Conservation (phyloP, 345 rosid species). For the Atalantia buxifolia region DNA sequence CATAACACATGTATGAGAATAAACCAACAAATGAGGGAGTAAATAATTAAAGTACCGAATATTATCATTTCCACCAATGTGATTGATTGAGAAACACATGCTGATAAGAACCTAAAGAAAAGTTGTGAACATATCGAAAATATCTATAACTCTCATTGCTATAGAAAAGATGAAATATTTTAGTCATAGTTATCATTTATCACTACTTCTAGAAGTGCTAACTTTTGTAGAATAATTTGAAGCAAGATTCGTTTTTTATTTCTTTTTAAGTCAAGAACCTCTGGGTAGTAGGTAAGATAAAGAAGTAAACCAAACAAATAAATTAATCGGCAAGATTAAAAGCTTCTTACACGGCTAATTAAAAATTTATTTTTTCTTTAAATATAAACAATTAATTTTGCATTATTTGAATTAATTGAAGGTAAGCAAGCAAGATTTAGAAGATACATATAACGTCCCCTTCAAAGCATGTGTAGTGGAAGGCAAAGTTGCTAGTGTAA, state of each 20-base stretch:
- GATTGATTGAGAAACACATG: too few species aligned
- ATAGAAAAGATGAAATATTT: not conserved
- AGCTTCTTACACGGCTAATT: not conserved
- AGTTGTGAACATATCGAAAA: too few species aligned
- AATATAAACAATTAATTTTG: not conserved
- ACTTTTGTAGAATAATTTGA: too few species aligned
- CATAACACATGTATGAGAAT: too few species aligned
- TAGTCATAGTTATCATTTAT: not conserved
- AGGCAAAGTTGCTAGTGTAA: slow-evolving; percentile 88
- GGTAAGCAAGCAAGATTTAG: slow-evolving; percentile 94
- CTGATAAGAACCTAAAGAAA: too few species aligned
- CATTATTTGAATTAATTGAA: slow-evolving; percentile 12
- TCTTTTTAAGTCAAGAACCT: not conserved
- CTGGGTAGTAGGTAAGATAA: not conserved
- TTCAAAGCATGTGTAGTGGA: slow-evolving; percentile 82
- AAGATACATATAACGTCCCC: slow-evolving; percentile 83
- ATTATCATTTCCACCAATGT: too few species aligned
- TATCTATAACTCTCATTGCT: too few species aligned
- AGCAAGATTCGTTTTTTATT: not conserved
- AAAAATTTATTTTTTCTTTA: not conserved
- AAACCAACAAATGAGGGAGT: not conserved
- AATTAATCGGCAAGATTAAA: not conserved
- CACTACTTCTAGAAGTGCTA: not conserved
- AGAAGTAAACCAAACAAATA: not conserved
- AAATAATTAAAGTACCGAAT: too few species aligned